Evolutionary conservation across 371 early-diverging fungal species (phyloP).

Genomic region (Umbelopsis sp.): DNA sequence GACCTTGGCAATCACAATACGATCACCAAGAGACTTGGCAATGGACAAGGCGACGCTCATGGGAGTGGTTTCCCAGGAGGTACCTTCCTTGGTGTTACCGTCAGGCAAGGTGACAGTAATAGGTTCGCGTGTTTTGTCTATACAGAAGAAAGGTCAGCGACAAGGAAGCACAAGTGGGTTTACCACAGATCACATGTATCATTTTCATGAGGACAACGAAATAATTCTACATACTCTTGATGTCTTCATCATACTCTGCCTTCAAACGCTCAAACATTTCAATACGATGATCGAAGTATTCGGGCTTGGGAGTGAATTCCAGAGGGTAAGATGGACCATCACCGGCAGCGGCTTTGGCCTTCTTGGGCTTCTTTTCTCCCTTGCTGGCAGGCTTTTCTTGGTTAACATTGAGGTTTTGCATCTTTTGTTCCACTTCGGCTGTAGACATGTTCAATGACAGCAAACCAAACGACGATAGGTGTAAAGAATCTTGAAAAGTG

Average conservation of each 20-base stretch:
- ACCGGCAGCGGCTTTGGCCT: slow-evolving; percentile 55
- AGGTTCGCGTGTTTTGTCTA: slow-evolving; percentile 82
- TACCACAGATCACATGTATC: not conserved
- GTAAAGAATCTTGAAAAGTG: not conserved
- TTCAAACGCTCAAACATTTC: slow-evolving; percentile 90
- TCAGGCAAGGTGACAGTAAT: slow-evolving; percentile 94
- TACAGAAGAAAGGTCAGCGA: no score
- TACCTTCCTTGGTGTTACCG: slow-evolving; percentile 83
- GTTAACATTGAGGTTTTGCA: slow-evolving; percentile 19
- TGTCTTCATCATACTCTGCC: slow-evolving; percentile 74
- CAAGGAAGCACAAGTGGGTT: slow-evolving; percentile 4
- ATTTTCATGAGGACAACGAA: slow-evolving; percentile 17
- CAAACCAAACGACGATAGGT: slow-evolving; percentile 20
- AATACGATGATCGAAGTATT: slow-evolving; percentile 87
- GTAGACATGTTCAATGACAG: slow-evolving; percentile 18
- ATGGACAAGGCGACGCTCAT: slow-evolving; percentile 89
- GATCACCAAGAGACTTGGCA: slow-evolving; percentile 89
- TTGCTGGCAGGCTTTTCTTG: slow-evolving; percentile 24
- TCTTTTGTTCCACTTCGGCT: slow-evolving; percentile 20
- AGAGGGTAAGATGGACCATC: slow-evolving; percentile 54
- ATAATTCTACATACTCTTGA: slow-evolving; percentile 85
- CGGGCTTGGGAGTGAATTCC: slow-evolving; percentile 75
- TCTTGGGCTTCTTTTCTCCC: slow-evolving; percentile 52
- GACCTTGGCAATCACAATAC: slow-evolving; percentile 95
- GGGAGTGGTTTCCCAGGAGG: slow-evolving; percentile 97